Conservation (phyloP, 2,329 filamentous ascomycete genomes). For the Fonsecaea pedrosoi region DNA sequence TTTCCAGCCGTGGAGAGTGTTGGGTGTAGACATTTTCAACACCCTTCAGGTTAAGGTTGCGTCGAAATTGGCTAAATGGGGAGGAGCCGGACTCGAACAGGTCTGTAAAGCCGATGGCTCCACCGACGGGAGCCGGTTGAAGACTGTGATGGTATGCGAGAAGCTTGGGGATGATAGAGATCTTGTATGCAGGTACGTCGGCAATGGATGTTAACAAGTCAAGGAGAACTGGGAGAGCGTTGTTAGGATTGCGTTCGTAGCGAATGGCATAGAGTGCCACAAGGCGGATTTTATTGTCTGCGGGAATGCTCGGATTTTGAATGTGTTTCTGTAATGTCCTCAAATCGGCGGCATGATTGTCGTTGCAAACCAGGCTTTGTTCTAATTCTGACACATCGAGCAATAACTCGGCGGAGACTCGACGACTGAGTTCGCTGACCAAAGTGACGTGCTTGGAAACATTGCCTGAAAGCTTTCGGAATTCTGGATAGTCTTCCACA, state of each 20-base stretch:
- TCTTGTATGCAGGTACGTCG: slow-evolving; percentile 75
- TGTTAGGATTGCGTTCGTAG: slow-evolving; percentile 85
- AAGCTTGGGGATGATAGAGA: slow-evolving; percentile 81
- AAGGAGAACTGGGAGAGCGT: slow-evolving; percentile 80
- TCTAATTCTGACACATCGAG: slow-evolving; percentile 98
- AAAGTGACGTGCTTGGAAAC: slow-evolving; percentile 98
- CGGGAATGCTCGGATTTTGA: slow-evolving; percentile 75
- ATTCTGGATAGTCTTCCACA: slow-evolving; percentile 98
- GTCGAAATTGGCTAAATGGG: slow-evolving; percentile 89
- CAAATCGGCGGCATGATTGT: slow-evolving; percentile 89
- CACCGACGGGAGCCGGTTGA: slow-evolving; percentile 73
- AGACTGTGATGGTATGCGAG: slow-evolving; percentile 86
- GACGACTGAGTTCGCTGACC: slow-evolving; percentile 88
- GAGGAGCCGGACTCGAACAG: slow-evolving; percentile 83
- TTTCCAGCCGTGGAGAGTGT: slow-evolving; percentile 86
- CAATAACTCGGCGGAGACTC: slow-evolving; percentile 82
- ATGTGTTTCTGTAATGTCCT: slow-evolving; percentile 90
- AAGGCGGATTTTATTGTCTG: slow-evolving; percentile 84
- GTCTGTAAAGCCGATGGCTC: slow-evolving; percentile 82
- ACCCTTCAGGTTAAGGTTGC: slow-evolving; percentile 75
- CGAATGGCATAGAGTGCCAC: slow-evolving; percentile 94
- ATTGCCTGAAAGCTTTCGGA: slow-evolving; percentile 94
- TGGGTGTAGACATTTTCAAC: slow-evolving; percentile 99
- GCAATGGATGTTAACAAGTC: slow-evolving; percentile 86
- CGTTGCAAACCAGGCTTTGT: slow-evolving; percentile 94